A percentile compares a stretch with the other conserved stretches of the same genome.
Conservation (phyloP, 1,139 yeast species). For the Geotrichum aggregatum region DNA sequence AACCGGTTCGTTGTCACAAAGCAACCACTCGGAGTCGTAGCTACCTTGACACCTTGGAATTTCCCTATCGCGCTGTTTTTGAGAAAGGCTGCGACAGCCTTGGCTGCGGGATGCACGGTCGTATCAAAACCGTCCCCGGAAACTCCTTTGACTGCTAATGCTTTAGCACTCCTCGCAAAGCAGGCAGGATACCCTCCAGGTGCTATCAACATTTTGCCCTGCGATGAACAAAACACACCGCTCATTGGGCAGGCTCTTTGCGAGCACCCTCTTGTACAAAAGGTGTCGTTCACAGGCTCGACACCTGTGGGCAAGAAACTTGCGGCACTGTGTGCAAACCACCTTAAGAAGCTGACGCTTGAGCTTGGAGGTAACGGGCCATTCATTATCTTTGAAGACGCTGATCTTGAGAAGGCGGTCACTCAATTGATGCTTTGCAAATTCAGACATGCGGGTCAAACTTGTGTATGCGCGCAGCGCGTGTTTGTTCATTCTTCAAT, state of each 20-base stretch:
- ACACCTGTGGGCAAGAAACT: constrained; percentile 71
- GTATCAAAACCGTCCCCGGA: constrained; percentile 77
- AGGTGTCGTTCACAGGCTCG: constrained; percentile 79
- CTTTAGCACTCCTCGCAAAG: constrained; percentile 54
- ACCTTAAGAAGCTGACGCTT: constrained; percentile 59
- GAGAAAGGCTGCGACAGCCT: constrained; percentile 81
- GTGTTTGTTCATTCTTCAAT: constrained; percentile 69
- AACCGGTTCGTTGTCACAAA: constrained; percentile 39
- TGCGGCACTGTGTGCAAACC: constrained; percentile 49
- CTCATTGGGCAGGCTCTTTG: constrained; percentile 68
- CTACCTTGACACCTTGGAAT: constrained; percentile 81
- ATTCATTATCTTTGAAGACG: constrained; percentile 71
- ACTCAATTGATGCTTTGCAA: constrained; percentile 29
- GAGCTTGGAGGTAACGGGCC: constrained; percentile 90
- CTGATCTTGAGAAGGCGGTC: constrained; percentile 61
- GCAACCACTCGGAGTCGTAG: constrained; percentile 75
- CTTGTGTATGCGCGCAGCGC: constrained; percentile 85
- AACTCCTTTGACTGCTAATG: constrained; percentile 73
- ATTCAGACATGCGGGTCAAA: constrained; percentile 69
- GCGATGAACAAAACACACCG: constrained; percentile 65
- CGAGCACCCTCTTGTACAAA: constrained; percentile 61
- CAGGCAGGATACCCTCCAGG: constrained; percentile 79
- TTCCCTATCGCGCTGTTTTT: constrained; percentile 77
- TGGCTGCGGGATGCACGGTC: constrained; percentile 75
- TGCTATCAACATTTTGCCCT: constrained; percentile 68